phyloP scores from a whole-genome alignment of 768 basidiomycete species.

The Pilatotrama ljubarskyi region DNA sequence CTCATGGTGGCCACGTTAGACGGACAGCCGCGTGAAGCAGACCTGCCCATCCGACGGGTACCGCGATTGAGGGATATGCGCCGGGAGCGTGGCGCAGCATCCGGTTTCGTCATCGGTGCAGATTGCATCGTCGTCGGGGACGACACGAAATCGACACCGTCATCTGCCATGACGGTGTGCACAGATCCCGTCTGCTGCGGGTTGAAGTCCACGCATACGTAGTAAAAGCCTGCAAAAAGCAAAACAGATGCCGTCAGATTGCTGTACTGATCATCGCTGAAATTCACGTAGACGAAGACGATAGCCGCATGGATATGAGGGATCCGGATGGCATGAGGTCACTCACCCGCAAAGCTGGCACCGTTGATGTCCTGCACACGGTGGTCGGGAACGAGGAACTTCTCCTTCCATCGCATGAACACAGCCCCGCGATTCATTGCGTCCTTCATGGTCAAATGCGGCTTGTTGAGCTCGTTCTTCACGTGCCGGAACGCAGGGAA shows the following conservation, averaged over 20 bases:
- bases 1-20: conserved; percentile 70
- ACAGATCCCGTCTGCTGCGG: conserved; percentile 47
- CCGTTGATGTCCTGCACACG: conserved; percentile 92
- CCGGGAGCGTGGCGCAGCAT: conserved; percentile 21
- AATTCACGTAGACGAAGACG: not conserved
- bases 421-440: conserved; percentile 66
- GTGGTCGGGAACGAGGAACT: conserved; percentile 94
- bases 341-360: conserved; percentile 89
- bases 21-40: conserved; percentile 49
- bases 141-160: conserved; percentile 1
- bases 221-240: conserved; percentile 75
- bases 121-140: conserved; percentile 36
- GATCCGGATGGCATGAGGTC: not conserved
- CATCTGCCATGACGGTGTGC: conserved; percentile 21
- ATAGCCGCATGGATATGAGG: not conserved
- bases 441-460: conserved; percentile 77
- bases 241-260: not conserved
- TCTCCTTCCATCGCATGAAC: conserved; percentile 98
- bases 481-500: conserved; percentile 90
- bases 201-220: conserved; percentile 91
- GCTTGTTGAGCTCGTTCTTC: conserved; percentile 74
- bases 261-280: not conserved
- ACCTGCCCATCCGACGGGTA: conserved; percentile 35
- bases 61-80: conserved; percentile 37
- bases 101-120: conserved; percentile 30